Evolutionary conservation across 2,329 filamentous ascomycete species (phyloP), one percentile per base, ranked within the genome.

Genomic region (Stagonosporopsis chrysanthemi): DNA sequence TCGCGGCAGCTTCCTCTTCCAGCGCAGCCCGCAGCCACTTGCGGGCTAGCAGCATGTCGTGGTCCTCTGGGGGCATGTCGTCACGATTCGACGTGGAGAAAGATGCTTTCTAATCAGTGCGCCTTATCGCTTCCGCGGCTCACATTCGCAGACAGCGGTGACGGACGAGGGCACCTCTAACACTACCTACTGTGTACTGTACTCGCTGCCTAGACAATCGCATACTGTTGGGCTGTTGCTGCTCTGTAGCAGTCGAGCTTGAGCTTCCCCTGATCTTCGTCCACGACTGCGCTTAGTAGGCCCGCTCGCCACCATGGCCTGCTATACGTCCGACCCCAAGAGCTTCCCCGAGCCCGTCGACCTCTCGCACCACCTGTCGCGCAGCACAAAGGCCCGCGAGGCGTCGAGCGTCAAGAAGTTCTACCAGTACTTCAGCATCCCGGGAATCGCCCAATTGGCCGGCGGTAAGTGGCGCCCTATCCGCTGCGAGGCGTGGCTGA

Each of bases 401-500:
- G 80, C 84, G 6, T 95, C 88, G 70, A 80, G 80, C 40, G 84
- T 96, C 74, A 97, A 97, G 80, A 72, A 83, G 35, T 91, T 93
- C 75, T 97, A 97, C 82, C 92, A 91, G 77, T 96, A 91, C 78
- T 95, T 95, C 67, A 61, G 67, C 11, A 86, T 87, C 49, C 85
- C 86, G 0, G 84, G 84, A 33, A 86, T 88, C 64, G 83, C 81
- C 15, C 86, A 88, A 67, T 73, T 88, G 35, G 85, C 86, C 11
- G 85, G 85, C 68, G 85, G 85, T 84, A 73, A n/a, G 59, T 50
- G 22, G 52, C 44, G 31, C n/a, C 26, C 4, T 1, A 7, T 23
- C 17, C 22, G 22, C 49, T 9, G 31, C 5, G 7, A 22, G n/a
- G 22, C 22, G 14, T 33, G 23, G 56, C 69, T 71, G 42, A 70